Evolutionary conservation across 495 filamentous ascomycete genomes (phyloP).

Genomic region (Penicillium tannophilum): DNA sequence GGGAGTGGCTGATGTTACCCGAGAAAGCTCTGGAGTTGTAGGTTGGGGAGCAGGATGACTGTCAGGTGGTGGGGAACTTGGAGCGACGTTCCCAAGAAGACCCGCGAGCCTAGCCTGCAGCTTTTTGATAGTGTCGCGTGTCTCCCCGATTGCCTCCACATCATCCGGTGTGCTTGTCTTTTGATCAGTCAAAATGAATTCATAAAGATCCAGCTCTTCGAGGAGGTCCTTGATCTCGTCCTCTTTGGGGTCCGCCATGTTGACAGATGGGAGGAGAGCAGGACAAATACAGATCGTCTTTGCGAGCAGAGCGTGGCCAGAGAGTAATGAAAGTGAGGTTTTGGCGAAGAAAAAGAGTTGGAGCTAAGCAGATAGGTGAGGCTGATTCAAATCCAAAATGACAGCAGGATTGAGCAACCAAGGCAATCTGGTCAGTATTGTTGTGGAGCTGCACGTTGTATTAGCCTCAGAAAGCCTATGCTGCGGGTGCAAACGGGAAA

Average conservation of each 20-base stretch:
- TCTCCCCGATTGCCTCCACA: conserved; percentile 15
- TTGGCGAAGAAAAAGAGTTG: neutral
- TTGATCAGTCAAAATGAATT: conserved; percentile 37
- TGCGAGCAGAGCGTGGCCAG: neutral
- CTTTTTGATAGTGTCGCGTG: conserved; percentile 10
- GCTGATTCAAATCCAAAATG: neutral
- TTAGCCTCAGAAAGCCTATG: neutral
- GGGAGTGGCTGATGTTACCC: conserved; percentile 1
- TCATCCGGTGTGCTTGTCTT: conserved; percentile 22
- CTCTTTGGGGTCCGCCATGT: conserved; percentile 7
- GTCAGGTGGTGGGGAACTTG: neutral
- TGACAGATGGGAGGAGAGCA: neutral
- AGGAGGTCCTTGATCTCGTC: conserved; percentile 9
- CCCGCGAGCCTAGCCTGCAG: conserved; percentile 13
- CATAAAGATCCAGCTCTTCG: conserved; percentile 38
- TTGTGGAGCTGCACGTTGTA: neutral
- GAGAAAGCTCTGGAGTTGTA: neutral
- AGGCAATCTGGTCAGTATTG: neutral
- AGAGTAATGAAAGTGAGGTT: neutral
- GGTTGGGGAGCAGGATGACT: neutral
- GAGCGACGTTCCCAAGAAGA: conserved; percentile 13
- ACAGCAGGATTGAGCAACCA: neutral
- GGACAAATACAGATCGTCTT: neutral
- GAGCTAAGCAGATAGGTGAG: neutral
- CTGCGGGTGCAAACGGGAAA: conserved; percentile 12